Percentiles rank a stretch among this genome's conserved stretches.
Evolutionary conservation across 1,284 basidiomycete species (phyloP).

Genomic region (Leccinum glutinopallens): DNA sequence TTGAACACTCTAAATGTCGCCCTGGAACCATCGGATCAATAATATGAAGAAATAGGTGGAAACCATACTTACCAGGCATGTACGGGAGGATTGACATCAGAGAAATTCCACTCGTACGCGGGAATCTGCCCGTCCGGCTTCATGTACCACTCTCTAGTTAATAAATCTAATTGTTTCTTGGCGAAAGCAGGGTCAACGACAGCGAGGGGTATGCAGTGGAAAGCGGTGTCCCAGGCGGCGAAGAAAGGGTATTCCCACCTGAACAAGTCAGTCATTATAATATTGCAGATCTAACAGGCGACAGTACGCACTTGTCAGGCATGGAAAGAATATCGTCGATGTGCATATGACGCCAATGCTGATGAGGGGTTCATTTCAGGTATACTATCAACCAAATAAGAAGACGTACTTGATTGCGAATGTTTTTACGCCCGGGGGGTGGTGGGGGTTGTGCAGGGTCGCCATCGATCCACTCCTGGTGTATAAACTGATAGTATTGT

Average conservation of each 20-base stretch:
- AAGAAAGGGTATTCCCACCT: constrained; percentile 99
- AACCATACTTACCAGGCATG: constrained; percentile 77
- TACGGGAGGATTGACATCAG: constrained; percentile 95
- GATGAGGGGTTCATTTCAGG: constrained; percentile 12
- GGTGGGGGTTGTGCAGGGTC: constrained; percentile 95
- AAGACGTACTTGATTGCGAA: constrained; percentile 74
- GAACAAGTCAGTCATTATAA: constrained; percentile 10
- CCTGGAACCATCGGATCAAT: constrained; percentile 44
- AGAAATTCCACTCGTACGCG: constrained; percentile 99
- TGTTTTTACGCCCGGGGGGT: constrained; percentile 84
- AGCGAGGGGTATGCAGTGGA: constrained; percentile 97
- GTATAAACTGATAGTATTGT: constrained; percentile 95
- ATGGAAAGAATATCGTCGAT: constrained; percentile 96
- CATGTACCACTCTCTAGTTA: constrained; percentile 99
- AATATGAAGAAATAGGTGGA: neutral
- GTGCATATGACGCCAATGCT: constrained; percentile 96
- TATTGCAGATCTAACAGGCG: neutral
- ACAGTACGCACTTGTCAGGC: constrained; percentile 84
- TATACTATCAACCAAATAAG: neutral
- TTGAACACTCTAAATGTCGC: constrained; percentile 97
- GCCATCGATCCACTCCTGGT: constrained; percentile 94
- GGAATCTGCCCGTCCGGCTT: constrained; percentile 98
- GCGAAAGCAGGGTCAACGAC: constrained; percentile 94
- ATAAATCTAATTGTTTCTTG: constrained; percentile 95
- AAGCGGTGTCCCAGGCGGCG: constrained; percentile 94